These are phyloP conservation scores for Wickerhamiella musiphila DNA, from an alignment of 805 yeast genomes.

Conservation along the genomic window DNA sequence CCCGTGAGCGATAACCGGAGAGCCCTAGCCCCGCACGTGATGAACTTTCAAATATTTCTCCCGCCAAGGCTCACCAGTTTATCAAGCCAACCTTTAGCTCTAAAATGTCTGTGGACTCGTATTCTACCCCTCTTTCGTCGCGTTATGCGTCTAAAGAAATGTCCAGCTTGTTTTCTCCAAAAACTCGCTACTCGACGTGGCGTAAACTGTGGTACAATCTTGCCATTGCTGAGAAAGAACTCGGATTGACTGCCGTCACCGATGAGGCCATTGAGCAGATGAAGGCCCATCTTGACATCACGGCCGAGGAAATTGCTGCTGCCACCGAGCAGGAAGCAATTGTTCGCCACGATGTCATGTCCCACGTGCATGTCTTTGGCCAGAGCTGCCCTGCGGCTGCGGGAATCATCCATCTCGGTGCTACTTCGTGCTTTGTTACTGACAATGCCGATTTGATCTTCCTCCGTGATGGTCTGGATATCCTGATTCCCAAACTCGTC, in stretches of 20 bases:
- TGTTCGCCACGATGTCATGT: slow-evolving; percentile 98
- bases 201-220: slow-evolving; percentile 90
- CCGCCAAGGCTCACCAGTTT: too few relatives aligned
- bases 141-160: slow-evolving; percentile 97
- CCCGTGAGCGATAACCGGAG: too few relatives aligned
- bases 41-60: too few relatives aligned
- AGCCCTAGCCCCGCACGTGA: too few relatives aligned
- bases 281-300: slow-evolving; percentile 56
- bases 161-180: slow-evolving; percentile 79
- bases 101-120: slow-evolving; percentile 38
- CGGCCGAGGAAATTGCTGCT: slow-evolving; percentile 80
- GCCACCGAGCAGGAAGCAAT: slow-evolving; percentile 91
- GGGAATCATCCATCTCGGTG: slow-evolving; percentile 95
- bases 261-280: slow-evolving; percentile 87
- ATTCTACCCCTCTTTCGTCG: slow-evolving; percentile 84
- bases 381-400: slow-evolving; percentile 88
- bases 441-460: slow-evolving; percentile 97
- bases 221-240: slow-evolving; percentile 87
- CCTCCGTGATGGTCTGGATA: slow-evolving; percentile 86
- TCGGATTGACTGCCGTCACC: slow-evolving; percentile 69
- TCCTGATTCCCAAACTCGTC: slow-evolving; percentile 84
- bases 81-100: too few relatives aligned
- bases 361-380: slow-evolving; percentile 94
- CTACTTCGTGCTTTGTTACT: slow-evolving; percentile 94
- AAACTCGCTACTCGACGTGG: slow-evolving; percentile 96